phyloP scores from a whole-genome alignment of 352 stramenopile genomes.

The Globisporangium paddicum region DNA sequence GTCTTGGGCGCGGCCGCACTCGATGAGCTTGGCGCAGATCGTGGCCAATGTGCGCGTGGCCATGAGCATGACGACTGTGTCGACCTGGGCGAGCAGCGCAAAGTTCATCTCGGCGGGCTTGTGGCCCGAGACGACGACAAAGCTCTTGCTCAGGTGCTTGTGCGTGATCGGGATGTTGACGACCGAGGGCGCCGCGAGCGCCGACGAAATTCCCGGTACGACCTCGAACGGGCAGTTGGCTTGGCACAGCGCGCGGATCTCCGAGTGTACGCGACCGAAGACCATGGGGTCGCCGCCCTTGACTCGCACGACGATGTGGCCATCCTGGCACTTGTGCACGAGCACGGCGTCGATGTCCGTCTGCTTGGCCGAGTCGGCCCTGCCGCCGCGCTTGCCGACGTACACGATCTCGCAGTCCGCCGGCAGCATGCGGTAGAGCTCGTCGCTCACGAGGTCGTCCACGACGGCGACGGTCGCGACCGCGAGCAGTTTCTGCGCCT shows the following conservation, averaged over 20 bases:
- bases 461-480: slow-evolving; percentile 56
- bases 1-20: slow-evolving; percentile 24
- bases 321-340: slow-evolving; percentile 39
- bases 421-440: slow-evolving; percentile 50
- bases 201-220: slow-evolving; percentile 64
- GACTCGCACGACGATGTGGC: slow-evolving; percentile 58
- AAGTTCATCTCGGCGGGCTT: slow-evolving; percentile 74
- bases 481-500: slow-evolving; percentile 37
- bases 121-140: slow-evolving; percentile 64
- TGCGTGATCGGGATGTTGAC: slow-evolving; percentile 66
- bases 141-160: slow-evolving; percentile 57
- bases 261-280: slow-evolving; percentile 67
- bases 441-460: slow-evolving; percentile 56
- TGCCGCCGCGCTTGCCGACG: slow-evolving; percentile 64
- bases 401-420: slow-evolving; percentile 58
- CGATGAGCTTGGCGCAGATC: slow-evolving; percentile 42
- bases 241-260: slow-evolving; percentile 49
- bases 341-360: slow-evolving; percentile 61
- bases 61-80: slow-evolving; percentile 90
- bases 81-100: slow-evolving; percentile 89
- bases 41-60: slow-evolving; percentile 65
- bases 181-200: slow-evolving; percentile 48
- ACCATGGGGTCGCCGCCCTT: slow-evolving; percentile 74
- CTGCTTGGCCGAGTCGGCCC: slow-evolving; percentile 62
- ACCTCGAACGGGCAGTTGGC: slow-evolving; percentile 55